Percentiles rank a stretch among this genome's conserved stretches.
phyloP scores from a whole-genome alignment of 371 early-diverging fungal species.

The Rhizopus arrhizus region DNA sequence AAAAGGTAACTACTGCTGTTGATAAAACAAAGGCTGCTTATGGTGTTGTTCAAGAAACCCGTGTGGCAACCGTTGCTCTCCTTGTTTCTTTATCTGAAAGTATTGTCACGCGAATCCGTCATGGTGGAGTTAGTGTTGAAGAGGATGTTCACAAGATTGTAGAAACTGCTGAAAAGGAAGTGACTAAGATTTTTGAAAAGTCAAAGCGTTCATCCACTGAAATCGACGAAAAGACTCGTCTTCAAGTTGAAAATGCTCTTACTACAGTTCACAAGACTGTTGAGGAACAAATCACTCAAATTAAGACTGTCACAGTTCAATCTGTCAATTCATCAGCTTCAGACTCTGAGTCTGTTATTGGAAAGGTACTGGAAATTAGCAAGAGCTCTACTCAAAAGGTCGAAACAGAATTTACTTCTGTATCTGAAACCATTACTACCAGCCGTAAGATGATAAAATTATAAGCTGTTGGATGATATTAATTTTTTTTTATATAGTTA shows the following conservation, averaged over 20 bases:
- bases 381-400: slow-evolving; percentile 22
- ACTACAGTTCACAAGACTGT: slow-evolving; percentile 29
- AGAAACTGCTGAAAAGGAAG: slow-evolving; percentile 14
- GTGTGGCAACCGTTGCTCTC: slow-evolving; percentile 18
- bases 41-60: slow-evolving; percentile 29
- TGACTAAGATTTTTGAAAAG: slow-evolving; percentile 22
- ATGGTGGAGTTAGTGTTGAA: slow-evolving; percentile 24
- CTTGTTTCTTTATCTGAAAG: slow-evolving; percentile 24
- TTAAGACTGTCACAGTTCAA: slow-evolving; percentile 24
- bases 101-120: slow-evolving; percentile 24
- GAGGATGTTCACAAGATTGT: slow-evolving; percentile 27
- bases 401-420: slow-evolving; percentile 23
- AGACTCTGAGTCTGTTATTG: slow-evolving; percentile 16
- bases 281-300: slow-evolving; percentile 27
- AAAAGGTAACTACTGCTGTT: slow-evolving; percentile 22
- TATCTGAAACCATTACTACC: slow-evolving; percentile 23
- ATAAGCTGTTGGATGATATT: background rate
- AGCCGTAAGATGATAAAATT: slow-evolving; percentile 21
- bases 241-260: slow-evolving; percentile 25
- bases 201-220: slow-evolving; percentile 18
- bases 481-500: slow-evolving; percentile 8
- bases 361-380: slow-evolving; percentile 22
- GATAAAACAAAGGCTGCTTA: slow-evolving; percentile 34
- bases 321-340: slow-evolving; percentile 12
- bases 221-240: slow-evolving; percentile 29